A percentile compares a stretch with the other conserved stretches of the same genome.
Evolutionary conservation across 306 rosid species (phyloP).

Genomic region (Pueraria montana): DNA sequence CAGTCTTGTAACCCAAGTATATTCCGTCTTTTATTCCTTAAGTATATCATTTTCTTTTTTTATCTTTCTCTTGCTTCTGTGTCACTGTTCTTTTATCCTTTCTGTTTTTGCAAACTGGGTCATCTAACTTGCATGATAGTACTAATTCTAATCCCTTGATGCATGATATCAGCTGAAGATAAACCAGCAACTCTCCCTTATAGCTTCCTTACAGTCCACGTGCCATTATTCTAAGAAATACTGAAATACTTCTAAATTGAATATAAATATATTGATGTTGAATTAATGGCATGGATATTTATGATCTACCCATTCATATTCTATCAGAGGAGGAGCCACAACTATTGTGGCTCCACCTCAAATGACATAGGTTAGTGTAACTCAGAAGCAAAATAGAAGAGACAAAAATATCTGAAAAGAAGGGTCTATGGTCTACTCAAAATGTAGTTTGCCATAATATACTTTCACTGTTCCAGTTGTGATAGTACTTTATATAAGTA

Average conservation of each 20-base stretch:
- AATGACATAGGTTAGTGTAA: background rate
- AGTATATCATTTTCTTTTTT: slow-evolving; percentile 24
- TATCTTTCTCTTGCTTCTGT: slow-evolving; percentile 39
- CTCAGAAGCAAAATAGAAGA: slow-evolving; percentile 4
- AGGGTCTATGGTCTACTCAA: no score
- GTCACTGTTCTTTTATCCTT: slow-evolving; percentile 36
- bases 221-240: slow-evolving; percentile 3
- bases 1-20: background rate
- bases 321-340: background rate
- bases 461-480: slow-evolving; percentile 13
- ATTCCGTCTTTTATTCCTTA: slow-evolving; percentile 29
- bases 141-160: slow-evolving; percentile 18
- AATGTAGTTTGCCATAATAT: slow-evolving; percentile 26
- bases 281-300: slow-evolving; percentile 2
- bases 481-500: background rate
- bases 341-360: slow-evolving; percentile 9
- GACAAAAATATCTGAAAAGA: background rate
- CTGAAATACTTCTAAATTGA: background rate
- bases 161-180: slow-evolving; percentile 8
- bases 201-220: background rate
- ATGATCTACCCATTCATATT: background rate
- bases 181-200: background rate
- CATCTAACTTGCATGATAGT: slow-evolving; percentile 24
- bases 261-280: slow-evolving; percentile 6
- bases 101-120: slow-evolving; percentile 20